Evolutionary conservation across 768 basidiomycete genomes (phyloP).

Genomic region (Podaxis mareebaensis): DNA sequence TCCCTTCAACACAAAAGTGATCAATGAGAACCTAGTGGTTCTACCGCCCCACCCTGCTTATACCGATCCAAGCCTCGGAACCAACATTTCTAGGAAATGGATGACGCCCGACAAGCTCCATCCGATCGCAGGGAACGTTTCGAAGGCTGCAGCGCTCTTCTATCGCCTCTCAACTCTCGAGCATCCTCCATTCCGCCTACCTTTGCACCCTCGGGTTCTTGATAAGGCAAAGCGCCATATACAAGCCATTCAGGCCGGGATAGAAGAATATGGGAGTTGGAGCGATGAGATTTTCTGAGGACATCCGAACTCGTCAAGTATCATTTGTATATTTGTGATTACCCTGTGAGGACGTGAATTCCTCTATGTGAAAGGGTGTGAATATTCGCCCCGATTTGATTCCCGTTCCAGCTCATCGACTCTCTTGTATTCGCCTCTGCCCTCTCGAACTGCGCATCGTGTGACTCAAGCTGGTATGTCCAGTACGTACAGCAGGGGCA

Average conservation of each 20-base stretch:
- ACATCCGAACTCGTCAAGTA: not conserved
- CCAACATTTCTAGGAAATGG: conserved; percentile 12
- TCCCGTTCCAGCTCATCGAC: too few species aligned
- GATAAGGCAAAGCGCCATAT: conserved; percentile 1
- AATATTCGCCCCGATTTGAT: too few species aligned
- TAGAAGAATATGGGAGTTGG: conserved; percentile 7
- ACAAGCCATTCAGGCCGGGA: not conserved
- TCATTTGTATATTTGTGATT: not conserved
- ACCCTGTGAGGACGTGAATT: too few species aligned
- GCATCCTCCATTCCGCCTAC: conserved; percentile 11
- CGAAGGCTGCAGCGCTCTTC: not conserved
- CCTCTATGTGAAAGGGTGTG: too few species aligned
- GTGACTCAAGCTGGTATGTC: too few species aligned
- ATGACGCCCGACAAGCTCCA: conserved; percentile 9
- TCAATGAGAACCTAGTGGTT: conserved; percentile 14
- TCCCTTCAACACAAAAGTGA: conserved; percentile 20
- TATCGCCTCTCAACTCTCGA: conserved; percentile 11
- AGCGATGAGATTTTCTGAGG: conserved; percentile 8
- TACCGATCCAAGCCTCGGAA: conserved; percentile 16
- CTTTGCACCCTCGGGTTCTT: conserved; percentile 8
- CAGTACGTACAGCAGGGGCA: too few species aligned
- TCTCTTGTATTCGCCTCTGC: too few species aligned
- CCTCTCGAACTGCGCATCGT: too few species aligned
- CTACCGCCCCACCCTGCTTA: conserved; percentile 24
- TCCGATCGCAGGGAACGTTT: conserved; percentile 3